A percentile compares a stretch with the other conserved stretches of the same genome.
Evolutionary conservation across 2,329 filamentous ascomycete species (phyloP).

Genomic region (Proliferodiscus dingleyae): DNA sequence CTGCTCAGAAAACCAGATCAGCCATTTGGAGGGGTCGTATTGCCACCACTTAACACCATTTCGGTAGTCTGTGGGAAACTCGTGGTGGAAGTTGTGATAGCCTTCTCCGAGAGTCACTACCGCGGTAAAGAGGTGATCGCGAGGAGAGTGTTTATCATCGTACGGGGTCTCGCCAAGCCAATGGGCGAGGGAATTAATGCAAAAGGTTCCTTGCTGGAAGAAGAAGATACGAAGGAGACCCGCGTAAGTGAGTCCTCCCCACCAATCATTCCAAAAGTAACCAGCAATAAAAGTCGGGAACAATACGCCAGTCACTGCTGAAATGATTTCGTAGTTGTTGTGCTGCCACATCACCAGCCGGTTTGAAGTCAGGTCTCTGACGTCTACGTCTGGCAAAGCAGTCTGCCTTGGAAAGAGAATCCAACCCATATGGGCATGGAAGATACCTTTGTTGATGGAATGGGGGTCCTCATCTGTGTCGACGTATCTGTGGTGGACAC

Average conservation of each 20-base stretch:
- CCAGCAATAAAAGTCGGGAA: constrained; percentile 62
- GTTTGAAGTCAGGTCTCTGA: constrained; percentile 79
- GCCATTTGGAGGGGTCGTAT: constrained; percentile 87
- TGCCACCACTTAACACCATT: constrained; percentile 86
- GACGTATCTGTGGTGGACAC: constrained; percentile 83
- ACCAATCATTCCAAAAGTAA: constrained; percentile 49
- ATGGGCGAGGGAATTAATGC: constrained; percentile 83
- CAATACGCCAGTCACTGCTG: constrained; percentile 67
- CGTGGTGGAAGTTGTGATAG: constrained; percentile 92
- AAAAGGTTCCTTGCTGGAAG: constrained; percentile 86
- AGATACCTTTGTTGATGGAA: constrained; percentile 77
- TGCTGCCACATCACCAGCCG: constrained; percentile 80
- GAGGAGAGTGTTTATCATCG: constrained; percentile 82
- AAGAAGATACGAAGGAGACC: constrained; percentile 81
- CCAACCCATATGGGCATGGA: constrained; percentile 81
- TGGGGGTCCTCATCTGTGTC: constrained; percentile 88
- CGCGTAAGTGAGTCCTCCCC: constrained; percentile 74
- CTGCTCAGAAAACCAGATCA: constrained; percentile 75
- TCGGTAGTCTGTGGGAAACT: constrained; percentile 89
- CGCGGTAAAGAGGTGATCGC: constrained; percentile 79
- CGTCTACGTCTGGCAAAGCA: constrained; percentile 80
- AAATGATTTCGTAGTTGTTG: constrained; percentile 73
- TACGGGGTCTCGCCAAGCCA: constrained; percentile 88
- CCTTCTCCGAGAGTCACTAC: constrained; percentile 81
- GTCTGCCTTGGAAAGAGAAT: constrained; percentile 84